phyloP scores from a whole-genome alignment of 352 stramenopile species.

The Paralagenidium karlingii region DNA sequence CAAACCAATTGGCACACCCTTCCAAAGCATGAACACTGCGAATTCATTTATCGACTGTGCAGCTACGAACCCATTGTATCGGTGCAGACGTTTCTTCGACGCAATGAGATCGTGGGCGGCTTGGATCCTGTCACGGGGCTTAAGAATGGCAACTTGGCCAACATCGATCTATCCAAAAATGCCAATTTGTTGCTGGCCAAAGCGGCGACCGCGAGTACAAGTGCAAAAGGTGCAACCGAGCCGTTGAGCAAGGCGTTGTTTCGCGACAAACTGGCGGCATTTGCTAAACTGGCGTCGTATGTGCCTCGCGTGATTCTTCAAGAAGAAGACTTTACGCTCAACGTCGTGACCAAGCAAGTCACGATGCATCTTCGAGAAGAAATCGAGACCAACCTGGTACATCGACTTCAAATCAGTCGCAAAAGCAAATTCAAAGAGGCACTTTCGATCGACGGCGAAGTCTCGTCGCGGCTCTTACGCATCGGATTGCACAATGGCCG shows the following conservation, averaged over 20 bases:
- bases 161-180: slow-evolving; percentile 52
- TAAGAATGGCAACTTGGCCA: slow-evolving; percentile 51
- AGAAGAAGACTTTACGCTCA: slow-evolving; percentile 46
- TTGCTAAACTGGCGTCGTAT: slow-evolving; percentile 40
- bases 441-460: slow-evolving; percentile 33
- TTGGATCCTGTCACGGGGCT: slow-evolving; percentile 66
- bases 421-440: slow-evolving; percentile 35
- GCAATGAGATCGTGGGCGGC: slow-evolving; percentile 81
- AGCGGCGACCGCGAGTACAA: slow-evolving; percentile 26
- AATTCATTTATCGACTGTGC: slow-evolving; percentile 55
- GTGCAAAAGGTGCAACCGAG: too few species aligned
- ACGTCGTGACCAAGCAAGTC: slow-evolving; percentile 29
- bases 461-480: slow-evolving; percentile 70
- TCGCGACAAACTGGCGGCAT: slow-evolving; percentile 36
- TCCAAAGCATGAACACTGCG: slow-evolving; percentile 34
- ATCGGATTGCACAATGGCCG: slow-evolving; percentile 84
- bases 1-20: slow-evolving; percentile 37
- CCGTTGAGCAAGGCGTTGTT: too few species aligned
- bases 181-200: slow-evolving; percentile 34
- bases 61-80: slow-evolving; percentile 39
- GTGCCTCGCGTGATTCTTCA: slow-evolving; percentile 42
- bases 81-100: slow-evolving; percentile 50
- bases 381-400: slow-evolving; percentile 46
- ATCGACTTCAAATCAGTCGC: slow-evolving; percentile 48
- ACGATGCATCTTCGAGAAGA: slow-evolving; percentile 62